These are phyloP conservation scores for Epichloe hybrida DNA, from an alignment of 2,329 filamentous ascomycete genomes.

Conservation along the genomic window DNA sequence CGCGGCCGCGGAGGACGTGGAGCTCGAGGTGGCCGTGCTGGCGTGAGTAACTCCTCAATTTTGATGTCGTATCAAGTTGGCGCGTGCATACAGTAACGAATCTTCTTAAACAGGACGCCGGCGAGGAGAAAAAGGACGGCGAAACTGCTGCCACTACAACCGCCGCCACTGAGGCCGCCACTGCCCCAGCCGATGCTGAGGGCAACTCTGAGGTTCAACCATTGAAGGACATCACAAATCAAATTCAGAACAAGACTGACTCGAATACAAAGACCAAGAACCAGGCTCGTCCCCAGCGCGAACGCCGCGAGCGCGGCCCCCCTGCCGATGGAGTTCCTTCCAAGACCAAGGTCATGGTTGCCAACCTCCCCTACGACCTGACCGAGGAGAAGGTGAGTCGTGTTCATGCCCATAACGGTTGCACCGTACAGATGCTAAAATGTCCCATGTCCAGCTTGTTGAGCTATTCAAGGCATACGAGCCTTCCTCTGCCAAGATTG, in stretches of 20 bases:
- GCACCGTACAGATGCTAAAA: background rate
- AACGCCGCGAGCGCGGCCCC: slow-evolving; percentile 68
- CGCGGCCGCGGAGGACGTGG: slow-evolving; percentile 54
- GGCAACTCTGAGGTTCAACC: slow-evolving; percentile 40
- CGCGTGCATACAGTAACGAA: slow-evolving; percentile 13
- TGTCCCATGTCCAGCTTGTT: slow-evolving; percentile 56
- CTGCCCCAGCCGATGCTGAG: slow-evolving; percentile 31
- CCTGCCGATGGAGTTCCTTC: slow-evolving; percentile 95
- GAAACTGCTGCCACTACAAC: slow-evolving; percentile 20
- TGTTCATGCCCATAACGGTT: background rate
- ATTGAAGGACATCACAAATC: slow-evolving; percentile 48
- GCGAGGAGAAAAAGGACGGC: slow-evolving; percentile 34
- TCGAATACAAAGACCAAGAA: slow-evolving; percentile 45
- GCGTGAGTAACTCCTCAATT: slow-evolving; percentile 15
- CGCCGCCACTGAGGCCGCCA: slow-evolving; percentile 30
- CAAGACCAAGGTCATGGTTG: slow-evolving; percentile 99
- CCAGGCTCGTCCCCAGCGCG: slow-evolving; percentile 41
- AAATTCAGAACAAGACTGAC: slow-evolving; percentile 39
- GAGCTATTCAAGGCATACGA: slow-evolving; percentile 91
- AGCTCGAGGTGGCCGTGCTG: slow-evolving; percentile 42
- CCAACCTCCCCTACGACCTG: slow-evolving; percentile 96
- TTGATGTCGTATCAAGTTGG: slow-evolving; percentile 20
- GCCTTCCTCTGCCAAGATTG: slow-evolving; percentile 93
- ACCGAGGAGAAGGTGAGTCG: slow-evolving; percentile 80
- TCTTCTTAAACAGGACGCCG: slow-evolving; percentile 15